A percentile compares a stretch with the other conserved stretches of the same genome.
These are phyloP conservation scores for Trichoderma gamsii DNA, from an alignment of 495 filamentous ascomycete species.

Conservation along the genomic window DNA sequence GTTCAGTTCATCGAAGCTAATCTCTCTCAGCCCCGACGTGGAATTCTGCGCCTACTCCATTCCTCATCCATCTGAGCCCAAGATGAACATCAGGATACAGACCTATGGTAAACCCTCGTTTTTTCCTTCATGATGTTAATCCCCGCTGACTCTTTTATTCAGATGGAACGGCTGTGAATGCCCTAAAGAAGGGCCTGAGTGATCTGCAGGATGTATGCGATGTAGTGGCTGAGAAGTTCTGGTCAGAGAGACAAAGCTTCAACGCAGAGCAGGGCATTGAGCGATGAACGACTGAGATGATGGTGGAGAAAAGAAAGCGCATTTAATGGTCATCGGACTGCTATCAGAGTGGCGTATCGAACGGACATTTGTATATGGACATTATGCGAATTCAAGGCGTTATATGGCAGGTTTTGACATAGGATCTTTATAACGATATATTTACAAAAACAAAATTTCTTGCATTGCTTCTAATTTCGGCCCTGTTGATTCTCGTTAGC, in stretches of 20 bases:
- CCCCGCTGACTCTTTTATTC: neutral
- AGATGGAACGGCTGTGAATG: conserved; percentile 78
- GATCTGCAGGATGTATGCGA: conserved; percentile 89
- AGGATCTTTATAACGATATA: conserved; percentile 32
- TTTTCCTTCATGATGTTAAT: neutral
- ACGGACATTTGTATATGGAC: conserved; percentile 1
- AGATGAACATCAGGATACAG: conserved; percentile 96
- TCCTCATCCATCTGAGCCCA: conserved; percentile 88
- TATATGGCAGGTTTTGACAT: conserved; percentile 6
- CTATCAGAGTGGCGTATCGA: neutral
- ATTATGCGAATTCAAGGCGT: conserved; percentile 6
- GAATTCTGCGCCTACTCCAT: conserved; percentile 99
- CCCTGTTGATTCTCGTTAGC: neutral
- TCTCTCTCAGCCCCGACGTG: conserved; percentile 66
- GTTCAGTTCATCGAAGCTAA: neutral
- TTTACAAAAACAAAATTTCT: conserved; percentile 20
- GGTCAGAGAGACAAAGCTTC: conserved; percentile 23
- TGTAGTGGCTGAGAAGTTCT: conserved; percentile 82
- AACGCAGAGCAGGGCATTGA: conserved; percentile 12
- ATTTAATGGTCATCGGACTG: neutral
- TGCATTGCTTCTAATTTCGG: conserved; percentile 16
- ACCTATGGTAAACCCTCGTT: conserved; percentile 66
- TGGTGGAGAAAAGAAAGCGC: neutral
- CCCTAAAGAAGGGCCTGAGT: conserved; percentile 79
- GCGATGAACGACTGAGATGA: neutral